Evolutionary conservation across 2,329 filamentous ascomycete genomes (phyloP), one percentile per base, ranked within the genome.

Genomic region (Parastagonospora avenae): DNA sequence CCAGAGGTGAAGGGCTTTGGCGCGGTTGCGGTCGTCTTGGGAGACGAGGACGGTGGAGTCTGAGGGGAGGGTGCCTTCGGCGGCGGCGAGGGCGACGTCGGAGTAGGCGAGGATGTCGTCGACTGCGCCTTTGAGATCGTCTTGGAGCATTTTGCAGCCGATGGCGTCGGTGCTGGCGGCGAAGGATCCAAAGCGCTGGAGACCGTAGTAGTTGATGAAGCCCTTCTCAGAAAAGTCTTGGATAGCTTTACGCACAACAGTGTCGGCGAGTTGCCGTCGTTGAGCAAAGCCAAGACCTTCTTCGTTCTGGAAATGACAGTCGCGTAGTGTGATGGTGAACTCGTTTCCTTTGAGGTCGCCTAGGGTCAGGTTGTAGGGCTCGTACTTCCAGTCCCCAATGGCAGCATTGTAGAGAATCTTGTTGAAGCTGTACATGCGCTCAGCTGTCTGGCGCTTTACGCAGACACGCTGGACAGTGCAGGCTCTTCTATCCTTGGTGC

Each of bases 161-260:
- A 97, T 80, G 35, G 87, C 83, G 66, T 97, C 91, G 0, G 94
- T 99, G 30, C 92, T 89, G 10, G 90, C 88, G 27, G 85, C 79
- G 73, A 94, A 93, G 0, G 92, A 93, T 27, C 94, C 94, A 65
- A 99, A 99, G 19, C 94, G 87, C 76, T 99, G 94, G n/a, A 97
- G 85, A 8, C 94, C 94, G 68, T 92, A 99, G 77, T 97, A 99
- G 76, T 99, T 99, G 75, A 99, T 87, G 79, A 95, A 99, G 2
- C 94, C 94, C 38, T 87, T 82, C 37, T 85, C 76, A 47, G 82
- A 79, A 60, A 97, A 84, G 56, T 87, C 84, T 36, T 82, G 77
- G 43, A 96, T 77, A 1, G 90, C 81, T 54, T 79, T 67, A 54
- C 81, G 68, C 55, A 91, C 78, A 29, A 84, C 77, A 5, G 78